Conservation (phyloP, 805 yeast species). For the Yamadazyma phyllophila region DNA sequence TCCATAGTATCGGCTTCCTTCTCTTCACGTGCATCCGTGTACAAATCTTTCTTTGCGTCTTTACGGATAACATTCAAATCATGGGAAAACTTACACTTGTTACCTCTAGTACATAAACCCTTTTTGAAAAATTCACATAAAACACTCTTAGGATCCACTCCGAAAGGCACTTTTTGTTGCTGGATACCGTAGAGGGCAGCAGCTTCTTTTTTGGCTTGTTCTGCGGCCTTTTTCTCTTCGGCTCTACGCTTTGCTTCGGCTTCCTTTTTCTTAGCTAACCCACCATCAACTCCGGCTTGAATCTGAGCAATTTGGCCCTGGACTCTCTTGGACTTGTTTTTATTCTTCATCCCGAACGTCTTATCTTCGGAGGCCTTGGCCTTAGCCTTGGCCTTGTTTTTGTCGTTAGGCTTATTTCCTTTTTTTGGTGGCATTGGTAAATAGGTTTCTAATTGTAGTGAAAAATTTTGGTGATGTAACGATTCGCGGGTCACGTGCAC, state of each 20-base stretch:
- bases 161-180: slow-evolving; percentile 87
- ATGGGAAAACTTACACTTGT: slow-evolving; percentile 89
- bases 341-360: slow-evolving; percentile 94
- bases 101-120: slow-evolving; percentile 80
- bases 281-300: slow-evolving; percentile 44
- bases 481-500: slow-evolving; percentile 4
- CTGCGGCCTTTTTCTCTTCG: slow-evolving; percentile 87
- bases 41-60: slow-evolving; percentile 85
- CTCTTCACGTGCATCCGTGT: slow-evolving; percentile 77
- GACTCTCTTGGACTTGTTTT: slow-evolving; percentile 90
- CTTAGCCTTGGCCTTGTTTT: slow-evolving; percentile 64
- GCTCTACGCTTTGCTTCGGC: slow-evolving; percentile 67
- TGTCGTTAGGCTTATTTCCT: slow-evolving; percentile 49
- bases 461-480: slow-evolving; percentile 4
- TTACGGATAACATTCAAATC: slow-evolving; percentile 83
- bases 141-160: slow-evolving; percentile 95
- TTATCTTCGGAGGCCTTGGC: slow-evolving; percentile 73
- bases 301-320: slow-evolving; percentile 57
- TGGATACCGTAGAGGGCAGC: slow-evolving; percentile 71
- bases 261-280: slow-evolving; percentile 62
- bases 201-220: slow-evolving; percentile 84
- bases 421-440: slow-evolving; percentile 75
- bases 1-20: slow-evolving; percentile 90
- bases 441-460: slow-evolving; percentile 4
- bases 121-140: slow-evolving; percentile 87